These are phyloP conservation scores for Sphaerostilbella broomeana DNA, from an alignment of 2,329 filamentous ascomycete genomes.

Conservation along the genomic window DNA sequence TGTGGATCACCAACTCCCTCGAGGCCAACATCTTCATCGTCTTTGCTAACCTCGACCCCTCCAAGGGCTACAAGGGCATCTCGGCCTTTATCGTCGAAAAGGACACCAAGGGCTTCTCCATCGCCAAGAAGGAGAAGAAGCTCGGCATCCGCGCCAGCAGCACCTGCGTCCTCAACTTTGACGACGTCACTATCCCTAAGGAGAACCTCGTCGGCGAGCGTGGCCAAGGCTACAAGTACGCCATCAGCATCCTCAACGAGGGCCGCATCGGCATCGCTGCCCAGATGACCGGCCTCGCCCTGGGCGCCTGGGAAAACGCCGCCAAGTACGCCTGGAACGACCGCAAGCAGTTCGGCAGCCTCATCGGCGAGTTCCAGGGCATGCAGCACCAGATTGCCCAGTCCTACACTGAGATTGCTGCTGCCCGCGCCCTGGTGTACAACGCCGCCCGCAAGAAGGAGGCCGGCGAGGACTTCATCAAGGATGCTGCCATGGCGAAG, in stretches of 20 bases:
- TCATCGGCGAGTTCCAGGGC: slow-evolving; percentile 94
- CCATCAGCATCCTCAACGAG: slow-evolving; percentile 89
- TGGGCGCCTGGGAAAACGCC: slow-evolving; percentile 93
- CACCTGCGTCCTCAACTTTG: slow-evolving; percentile 95
- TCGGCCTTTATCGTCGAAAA: slow-evolving; percentile 95
- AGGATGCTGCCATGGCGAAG: slow-evolving; percentile 97
- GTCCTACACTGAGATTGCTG: slow-evolving; percentile 86
- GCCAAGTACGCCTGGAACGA: slow-evolving; percentile 95
- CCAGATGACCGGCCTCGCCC: slow-evolving; percentile 94
- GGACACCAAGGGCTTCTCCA: slow-evolving; percentile 78
- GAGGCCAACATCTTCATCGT: slow-evolving; percentile 96
- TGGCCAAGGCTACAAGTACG: slow-evolving; percentile 96
- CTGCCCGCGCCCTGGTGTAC: slow-evolving; percentile 86
- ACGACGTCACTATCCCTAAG: slow-evolving; percentile 86
- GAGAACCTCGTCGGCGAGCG: slow-evolving; percentile 82
- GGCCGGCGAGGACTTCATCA: slow-evolving; percentile 88
- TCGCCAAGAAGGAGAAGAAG: slow-evolving; percentile 99
- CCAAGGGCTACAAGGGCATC: slow-evolving; percentile 94
- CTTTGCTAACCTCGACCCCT: slow-evolving; percentile 89
- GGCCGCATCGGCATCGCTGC: slow-evolving; percentile 96
- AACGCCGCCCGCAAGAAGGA: slow-evolving; percentile 98
- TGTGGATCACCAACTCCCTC: slow-evolving; percentile 99
- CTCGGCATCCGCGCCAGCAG: slow-evolving; percentile 92
- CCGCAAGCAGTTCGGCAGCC: slow-evolving; percentile 88
- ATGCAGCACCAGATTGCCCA: slow-evolving; percentile 99